phyloP scores from a whole-genome alignment of 2,329 filamentous ascomycete genomes.

The Proliferodiscus dingleyae region DNA sequence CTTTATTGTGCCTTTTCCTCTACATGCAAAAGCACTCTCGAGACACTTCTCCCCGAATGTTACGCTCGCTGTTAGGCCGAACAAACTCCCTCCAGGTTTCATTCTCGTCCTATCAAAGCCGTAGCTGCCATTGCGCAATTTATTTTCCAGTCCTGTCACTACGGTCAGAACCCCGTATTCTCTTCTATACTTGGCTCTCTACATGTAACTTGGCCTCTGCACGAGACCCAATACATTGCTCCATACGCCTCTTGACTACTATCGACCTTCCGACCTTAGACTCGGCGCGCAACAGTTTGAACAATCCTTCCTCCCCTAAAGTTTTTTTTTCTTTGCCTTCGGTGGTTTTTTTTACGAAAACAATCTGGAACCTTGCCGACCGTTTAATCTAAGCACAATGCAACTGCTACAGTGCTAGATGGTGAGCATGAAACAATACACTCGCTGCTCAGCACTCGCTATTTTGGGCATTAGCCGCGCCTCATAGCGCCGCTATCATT shows the following conservation, averaged over 20 bases:
- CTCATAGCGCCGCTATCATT: conserved; percentile 17
- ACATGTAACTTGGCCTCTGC: conserved; percentile 19
- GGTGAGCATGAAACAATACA: no score
- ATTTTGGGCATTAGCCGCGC: conserved; percentile 22
- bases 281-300: conserved; percentile 5
- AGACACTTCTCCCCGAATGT: background rate
- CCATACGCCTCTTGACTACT: conserved; percentile 2
- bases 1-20: background rate
- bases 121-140: conserved; percentile 18
- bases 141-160: conserved; percentile 8
- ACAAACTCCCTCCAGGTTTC: no score
- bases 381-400: conserved; percentile 9
- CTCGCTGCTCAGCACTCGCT: no score
- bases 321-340: no score
- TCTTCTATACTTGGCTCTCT: conserved; percentile 9
- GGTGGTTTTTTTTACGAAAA: no score
- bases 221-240: background rate
- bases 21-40: background rate
- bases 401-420: conserved; percentile 1
- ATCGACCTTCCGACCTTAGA: conserved; percentile 12
- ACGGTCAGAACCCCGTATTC: conserved; percentile 4
- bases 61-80: conserved; percentile 1
- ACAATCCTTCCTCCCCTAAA: background rate
- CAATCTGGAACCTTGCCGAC: background rate
- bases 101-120: conserved; percentile 13